Percentiles rank a stretch among this genome's conserved stretches.
Evolutionary conservation across 257 asterid species (phyloP).

Genomic region (Lycium ferocissimum): DNA sequence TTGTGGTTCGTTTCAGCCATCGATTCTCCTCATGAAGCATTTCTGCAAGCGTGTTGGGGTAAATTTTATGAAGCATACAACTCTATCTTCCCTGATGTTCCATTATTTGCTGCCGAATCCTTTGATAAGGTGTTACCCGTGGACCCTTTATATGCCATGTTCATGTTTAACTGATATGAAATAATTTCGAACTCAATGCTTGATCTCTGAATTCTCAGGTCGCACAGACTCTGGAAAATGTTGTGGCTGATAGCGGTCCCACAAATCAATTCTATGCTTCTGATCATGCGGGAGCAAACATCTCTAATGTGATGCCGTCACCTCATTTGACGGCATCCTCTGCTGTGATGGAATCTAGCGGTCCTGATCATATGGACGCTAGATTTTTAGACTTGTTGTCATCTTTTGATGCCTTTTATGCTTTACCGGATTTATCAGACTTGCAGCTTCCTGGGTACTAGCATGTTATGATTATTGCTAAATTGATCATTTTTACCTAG

Average conservation of each 20-base stretch:
- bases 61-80: constrained; percentile 36
- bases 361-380: constrained; percentile 13
- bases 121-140: constrained; percentile 41
- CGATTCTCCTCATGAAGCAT: constrained; percentile 39
- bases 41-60: constrained; percentile 45
- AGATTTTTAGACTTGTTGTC: constrained; percentile 18
- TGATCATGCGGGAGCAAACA: background rate
- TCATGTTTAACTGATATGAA: constrained; percentile 3
- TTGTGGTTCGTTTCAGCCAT: constrained; percentile 29
- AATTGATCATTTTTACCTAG: background rate
- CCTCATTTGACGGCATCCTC: no score
- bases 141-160: constrained; percentile 2
- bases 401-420: background rate
- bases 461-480: background rate
- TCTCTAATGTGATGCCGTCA: background rate
- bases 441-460: constrained; percentile 41
- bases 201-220: constrained; percentile 9
- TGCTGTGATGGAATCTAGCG: background rate
- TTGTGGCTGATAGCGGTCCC: background rate
- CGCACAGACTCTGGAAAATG: background rate
- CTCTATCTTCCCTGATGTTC: background rate
- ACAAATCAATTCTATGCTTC: background rate
- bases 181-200: background rate
- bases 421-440: constrained; percentile 28
- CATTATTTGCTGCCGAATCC: constrained; percentile 13